A percentile compares a stretch with the other conserved stretches of the same genome.
phyloP scores from a whole-genome alignment of 148 eudicot species.

The Mesembryanthemum crystallinum region DNA sequence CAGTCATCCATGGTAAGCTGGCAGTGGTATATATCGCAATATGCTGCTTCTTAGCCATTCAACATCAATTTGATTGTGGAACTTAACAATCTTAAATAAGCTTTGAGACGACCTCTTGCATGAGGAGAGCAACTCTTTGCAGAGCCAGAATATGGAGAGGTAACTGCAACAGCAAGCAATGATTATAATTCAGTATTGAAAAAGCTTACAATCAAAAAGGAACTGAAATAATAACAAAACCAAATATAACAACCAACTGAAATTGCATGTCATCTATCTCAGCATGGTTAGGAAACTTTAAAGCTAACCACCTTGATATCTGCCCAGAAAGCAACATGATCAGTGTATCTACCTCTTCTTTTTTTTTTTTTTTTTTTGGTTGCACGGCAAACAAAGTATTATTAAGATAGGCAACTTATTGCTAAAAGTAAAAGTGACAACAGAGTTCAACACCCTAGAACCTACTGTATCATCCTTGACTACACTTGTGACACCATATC shows the following conservation, averaged over 20 bases:
- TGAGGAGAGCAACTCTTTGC: not conserved
- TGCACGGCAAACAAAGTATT: no score
- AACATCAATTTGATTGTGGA: constrained; percentile 29
- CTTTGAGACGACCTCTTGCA: not conserved
- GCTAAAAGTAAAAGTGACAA: no score
- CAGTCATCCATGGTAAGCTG: constrained; percentile 98
- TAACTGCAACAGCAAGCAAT: constrained; percentile 10
- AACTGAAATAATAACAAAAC: not conserved
- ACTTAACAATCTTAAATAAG: not conserved
- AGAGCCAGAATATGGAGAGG: constrained; percentile 1
- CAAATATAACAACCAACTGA: not conserved
- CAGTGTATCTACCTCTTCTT: no score
- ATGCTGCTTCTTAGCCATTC: constrained; percentile 74
- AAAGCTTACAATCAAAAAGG: constrained; percentile 9
- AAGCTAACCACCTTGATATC: no score
- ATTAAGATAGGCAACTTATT: no score
- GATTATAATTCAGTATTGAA: not conserved
- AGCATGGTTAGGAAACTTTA: no score
- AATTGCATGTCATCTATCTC: no score
- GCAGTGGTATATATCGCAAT: constrained; percentile 92
- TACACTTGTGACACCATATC: not conserved
- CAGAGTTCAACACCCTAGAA: no score
- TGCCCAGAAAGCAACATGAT: no score
- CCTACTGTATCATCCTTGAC: not conserved
- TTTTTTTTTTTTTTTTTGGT: no score